Evolutionary conservation across 768 basidiomycete genomes (phyloP), one percentile per base, ranked within the genome.

Genomic region (Suillus alpinus): DNA sequence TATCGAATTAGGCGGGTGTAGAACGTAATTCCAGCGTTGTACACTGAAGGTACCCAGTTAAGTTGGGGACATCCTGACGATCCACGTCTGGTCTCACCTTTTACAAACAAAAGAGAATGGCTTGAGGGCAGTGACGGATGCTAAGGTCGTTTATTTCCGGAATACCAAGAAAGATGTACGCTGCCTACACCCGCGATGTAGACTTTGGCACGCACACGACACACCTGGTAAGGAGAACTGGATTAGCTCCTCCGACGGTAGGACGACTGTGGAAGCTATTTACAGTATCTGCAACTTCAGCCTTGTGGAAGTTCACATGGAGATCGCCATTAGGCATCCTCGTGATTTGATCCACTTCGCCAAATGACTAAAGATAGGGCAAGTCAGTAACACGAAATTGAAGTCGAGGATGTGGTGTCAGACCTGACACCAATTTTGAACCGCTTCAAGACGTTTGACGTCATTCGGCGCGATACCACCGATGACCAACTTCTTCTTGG

Each of bases 231-330:
- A 44, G 36, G 36, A 60, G 13, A 32, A 16, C 26, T 68, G 59
- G 66, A 65, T 65, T 41, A 67, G 61, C 37, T 50, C 18, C 16
- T 26, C 39, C 34, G 51, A 63, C 31, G 12, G 7, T 14, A 49
- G 16, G 57, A 29, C 14, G 31, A 41, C 37, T 18, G 34, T 29
- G 50, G 10, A 41, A 32, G 32, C 12, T 56, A 78, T 86, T 31
- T 69, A 91, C 91, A 7, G 88, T 92, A 63, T 92, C 91, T 23
- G 91, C 91, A 10, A 92, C 90, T 60, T 92, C 90, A 55, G 86
- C 80, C 57, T 83, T 84, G 51, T 84, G 81, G 67, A 91, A 92
- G 67, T 87, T 84, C 53, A 92, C 80, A 66, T 90, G 86, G n/a
- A 92, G 74, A 72, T 92, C 90, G 47, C 87, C 88, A 63, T 90